Evolutionary conservation across 2,329 filamentous ascomycete genomes (phyloP), one percentile per base, ranked within the genome.

Genomic region (Colletotrichum eremochloae): DNA sequence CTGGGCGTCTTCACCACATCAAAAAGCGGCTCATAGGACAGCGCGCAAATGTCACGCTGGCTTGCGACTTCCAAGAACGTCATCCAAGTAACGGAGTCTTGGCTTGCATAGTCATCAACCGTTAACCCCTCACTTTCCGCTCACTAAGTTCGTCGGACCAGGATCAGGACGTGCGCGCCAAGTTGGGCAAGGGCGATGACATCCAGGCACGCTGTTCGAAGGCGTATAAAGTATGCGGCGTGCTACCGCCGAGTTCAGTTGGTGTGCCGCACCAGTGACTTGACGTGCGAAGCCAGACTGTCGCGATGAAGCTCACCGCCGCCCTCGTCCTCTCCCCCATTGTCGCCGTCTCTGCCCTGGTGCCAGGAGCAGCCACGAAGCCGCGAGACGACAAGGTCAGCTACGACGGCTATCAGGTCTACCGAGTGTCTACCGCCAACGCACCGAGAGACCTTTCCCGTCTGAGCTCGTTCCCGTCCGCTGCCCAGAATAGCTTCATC

Each of bases 391-490:
- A 52, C 31, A 74, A 62, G 40, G 68, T 77, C 61, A 76, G 71
- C 62, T 82, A 81, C 63, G 77, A 80, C 52, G 79, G 79, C 36
- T 81, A 81, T 58, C 79, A 78, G 60, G 76, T 81, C 33, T 80
- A 78, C 68, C 78, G 77, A 31, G 74, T 82, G 38, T 61, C 64
- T 5, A 63, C 63, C 3, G 66, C 75, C 14, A 55, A 71, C 33
- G 68, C 58, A n/a, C 63, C 77, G 1, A 63, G 70, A 8, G 69
- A 70, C 15, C 62, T 77, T n/a, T 73, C 72, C 33, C 72, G 75
- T 1, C 65, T 78, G 12, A 66, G 72, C 0, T 57, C 67, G 24
- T 75, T 78, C 33, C 72, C 74, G 12, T 71, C 75, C 36, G 75
- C 80, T 44, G 76, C 80, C 61, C 76, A 79, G 33, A 75, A 62